These are phyloP conservation scores for Chondrostereum purpureum DNA, from an alignment of 1,284 basidiomycete species.

Conservation along the genomic window DNA sequence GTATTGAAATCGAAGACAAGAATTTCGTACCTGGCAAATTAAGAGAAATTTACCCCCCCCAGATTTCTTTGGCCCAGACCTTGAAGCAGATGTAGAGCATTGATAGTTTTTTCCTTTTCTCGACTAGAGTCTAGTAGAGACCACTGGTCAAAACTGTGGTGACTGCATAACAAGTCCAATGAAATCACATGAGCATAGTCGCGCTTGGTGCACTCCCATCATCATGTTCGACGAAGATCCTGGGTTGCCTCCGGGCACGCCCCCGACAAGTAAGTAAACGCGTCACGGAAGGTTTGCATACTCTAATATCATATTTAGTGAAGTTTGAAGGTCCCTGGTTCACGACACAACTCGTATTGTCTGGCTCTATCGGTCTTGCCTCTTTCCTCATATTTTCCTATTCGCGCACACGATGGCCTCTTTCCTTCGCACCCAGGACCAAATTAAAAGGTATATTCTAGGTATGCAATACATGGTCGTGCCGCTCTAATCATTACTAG, in stretches of 20 bases:
- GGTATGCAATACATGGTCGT: background rate
- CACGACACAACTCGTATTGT: slow-evolving; percentile 82
- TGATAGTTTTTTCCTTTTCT: no score
- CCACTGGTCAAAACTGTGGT: no score
- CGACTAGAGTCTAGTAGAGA: no score
- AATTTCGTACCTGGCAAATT: no score
- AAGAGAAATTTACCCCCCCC: no score
- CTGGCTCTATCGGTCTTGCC: slow-evolving; percentile 68
- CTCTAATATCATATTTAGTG: slow-evolving; percentile 25
- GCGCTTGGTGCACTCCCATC: no score
- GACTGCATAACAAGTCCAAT: no score
- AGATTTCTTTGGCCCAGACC: no score
- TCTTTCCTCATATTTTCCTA: slow-evolving; percentile 89
- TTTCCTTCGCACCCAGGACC: slow-evolving; percentile 88
- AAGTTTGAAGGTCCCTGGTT: slow-evolving; percentile 91
- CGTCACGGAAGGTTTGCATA: background rate
- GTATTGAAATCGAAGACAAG: no score
- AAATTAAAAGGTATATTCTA: slow-evolving; percentile 84
- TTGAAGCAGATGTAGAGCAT: no score
- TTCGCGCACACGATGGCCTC: slow-evolving; percentile 79
- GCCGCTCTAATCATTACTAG: slow-evolving; percentile 28
- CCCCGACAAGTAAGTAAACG: slow-evolving; percentile 43
- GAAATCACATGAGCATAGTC: no score
- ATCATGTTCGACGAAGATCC: slow-evolving; percentile 15
- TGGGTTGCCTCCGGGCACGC: slow-evolving; percentile 47